These are phyloP conservation scores for Phoma sp. DNA, from an alignment of 2,329 filamentous ascomycete species.

Conservation along the genomic window DNA sequence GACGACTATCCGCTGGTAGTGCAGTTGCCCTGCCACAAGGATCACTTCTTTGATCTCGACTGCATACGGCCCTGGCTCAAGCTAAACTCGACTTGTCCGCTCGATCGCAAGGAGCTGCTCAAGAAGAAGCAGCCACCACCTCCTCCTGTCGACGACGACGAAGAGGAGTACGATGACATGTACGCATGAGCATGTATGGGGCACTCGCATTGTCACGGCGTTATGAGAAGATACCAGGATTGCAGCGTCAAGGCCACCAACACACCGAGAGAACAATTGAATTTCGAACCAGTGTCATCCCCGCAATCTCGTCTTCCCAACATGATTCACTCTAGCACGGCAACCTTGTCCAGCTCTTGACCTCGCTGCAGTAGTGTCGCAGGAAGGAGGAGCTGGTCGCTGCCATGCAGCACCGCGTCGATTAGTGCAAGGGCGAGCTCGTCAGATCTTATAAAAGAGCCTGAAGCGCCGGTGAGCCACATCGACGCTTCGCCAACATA, in stretches of 20 bases:
- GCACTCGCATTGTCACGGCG: background rate
- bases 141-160: slow-evolving; percentile 58
- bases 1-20: slow-evolving; percentile 69
- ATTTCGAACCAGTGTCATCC: too few relatives aligned
- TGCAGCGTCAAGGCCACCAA: background rate
- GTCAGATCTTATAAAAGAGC: slow-evolving; percentile 26
- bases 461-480: slow-evolving; percentile 20
- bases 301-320: background rate
- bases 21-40: slow-evolving; percentile 65
- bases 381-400: slow-evolving; percentile 18
- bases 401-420: slow-evolving; percentile 20
- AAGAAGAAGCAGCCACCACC: slow-evolving; percentile 56
- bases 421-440: slow-evolving; percentile 24
- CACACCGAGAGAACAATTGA: background rate
- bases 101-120: slow-evolving; percentile 65
- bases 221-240: background rate
- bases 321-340: background rate
- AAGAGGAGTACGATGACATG: slow-evolving; percentile 60
- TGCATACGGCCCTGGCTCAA: slow-evolving; percentile 70
- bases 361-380: slow-evolving; percentile 10
- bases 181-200: slow-evolving; percentile 47
- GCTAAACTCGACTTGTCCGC: slow-evolving; percentile 67
- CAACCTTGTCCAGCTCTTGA: slow-evolving; percentile 8
- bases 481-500: slow-evolving; percentile 14
- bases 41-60: slow-evolving; percentile 69